Evolutionary conservation across 352 stramenopile species (phyloP), one percentile per base, ranked within the genome.

Genomic region (Phytophthora tubulina): DNA sequence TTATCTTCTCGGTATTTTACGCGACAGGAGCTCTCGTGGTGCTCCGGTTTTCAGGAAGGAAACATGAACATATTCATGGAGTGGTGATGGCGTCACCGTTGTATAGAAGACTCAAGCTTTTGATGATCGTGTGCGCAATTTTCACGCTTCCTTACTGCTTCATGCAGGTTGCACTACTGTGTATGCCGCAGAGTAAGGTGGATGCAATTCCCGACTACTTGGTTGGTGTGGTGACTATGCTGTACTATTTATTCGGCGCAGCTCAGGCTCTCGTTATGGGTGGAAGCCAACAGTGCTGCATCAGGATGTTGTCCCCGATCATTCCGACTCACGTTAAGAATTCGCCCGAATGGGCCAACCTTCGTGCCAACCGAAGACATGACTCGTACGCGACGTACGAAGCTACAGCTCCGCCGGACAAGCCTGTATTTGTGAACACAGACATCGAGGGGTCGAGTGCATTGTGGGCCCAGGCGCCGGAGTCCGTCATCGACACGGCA

Each of bases 371-470:
- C 6, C 60, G 78, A 72, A 60, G 67, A 38, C 76, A 86, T 33
- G 82, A 86, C 8, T 79, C 76, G 32, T 80, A 72, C 36, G 54
- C 72, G 17, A 75, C 38, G 35, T 79, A 75, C 52, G 83, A 85
- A 17, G 60, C 72, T 6, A 70, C 67, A 6, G 50, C 69, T 1
- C 72, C 83, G 1, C 81, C 79, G 21, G 75, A 60, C 31, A 75
- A 76, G 10, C 88, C 88, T 0, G 80, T 93, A 21, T 95, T 95
- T 48, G 86, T 95, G 31, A 85, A 84, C 38, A 95, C 88, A 2
- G 88, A 95, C 39, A 95, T 95, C 52, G 88, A 95, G 58, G 81
- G 80, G 6, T 92, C 84, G 5, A 95, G 86, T 64, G 83, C 82
- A 4, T 39, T 95, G 36, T 95, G 88, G 88, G 85, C 77, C 0